Evolutionary conservation across 2,329 filamentous ascomycete species (phyloP), one percentile per base, ranked within the genome.

Genomic region (Trichoderma sp.): DNA sequence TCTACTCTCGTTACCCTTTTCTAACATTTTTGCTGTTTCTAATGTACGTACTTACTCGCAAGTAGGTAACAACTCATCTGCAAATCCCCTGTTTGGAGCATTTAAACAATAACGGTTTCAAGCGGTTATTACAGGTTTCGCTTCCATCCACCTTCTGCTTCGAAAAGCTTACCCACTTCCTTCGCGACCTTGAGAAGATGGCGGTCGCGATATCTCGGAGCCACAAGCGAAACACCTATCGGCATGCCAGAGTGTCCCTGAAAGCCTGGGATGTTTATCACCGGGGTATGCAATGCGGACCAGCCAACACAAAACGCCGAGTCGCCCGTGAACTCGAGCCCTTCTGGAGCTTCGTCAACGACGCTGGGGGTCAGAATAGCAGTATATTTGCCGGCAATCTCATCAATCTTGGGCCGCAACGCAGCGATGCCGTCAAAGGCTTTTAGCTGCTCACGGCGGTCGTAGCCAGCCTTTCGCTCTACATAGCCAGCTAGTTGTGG

Each of bases 191-290:
- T 77, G 47, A 87, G 76, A 23, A 87, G 79, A 64, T 83, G 80
- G 50, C 81, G 77, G 75, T 88, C 86, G 2, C 76, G 78, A 73
- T 84, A 88, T 6, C 86, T 78, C 1, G 84, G 80, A 1, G 83
- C 83, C 0, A 89, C 84, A 0, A 89, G 77, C 0, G 85, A 87
- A 15, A 90, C 71, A 0, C 90, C 90, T 47, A 92, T 84, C 0
- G 90, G 90, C 83, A 92, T 81, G 20, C 77, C 79, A n/a, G 78
- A 76, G 2, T 73, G 65, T 28, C 90, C 89, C 39, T 82, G 79
- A 74, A 92, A 91, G 0, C 89, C 90, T 0, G 89, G 89, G 0
- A 92, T 78, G 72, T 92, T 91, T n/a, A 91, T 79, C 0, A 89
- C 87, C 0, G 90, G 90, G 1, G 84, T 86, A 73, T 92, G 90